Base-by-base conservation (phyloP, 768 basidiomycete genomes). In the Boletus pseudopeckii region DNA sequence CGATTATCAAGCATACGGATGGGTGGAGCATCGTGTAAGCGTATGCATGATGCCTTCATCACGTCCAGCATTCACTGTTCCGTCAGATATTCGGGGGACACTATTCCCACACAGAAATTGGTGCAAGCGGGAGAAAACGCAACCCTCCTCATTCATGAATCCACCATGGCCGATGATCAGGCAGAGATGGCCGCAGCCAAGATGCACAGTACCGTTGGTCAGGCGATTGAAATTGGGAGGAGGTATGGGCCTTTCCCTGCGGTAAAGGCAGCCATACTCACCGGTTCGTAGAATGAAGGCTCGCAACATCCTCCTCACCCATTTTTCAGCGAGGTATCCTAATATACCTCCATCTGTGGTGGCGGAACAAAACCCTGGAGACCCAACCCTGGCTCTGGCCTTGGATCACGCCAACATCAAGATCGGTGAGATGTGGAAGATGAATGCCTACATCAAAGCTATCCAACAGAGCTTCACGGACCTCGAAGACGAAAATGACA, bases 301-400 rank as follows among this genome's bases (percentile, higher is more conserved):
- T 1, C 74, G 83, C 49, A 85, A 92, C 57, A 78, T 92, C 39
- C 80, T 98, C n/a, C 80, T 98, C 20, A 98, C 93, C 0, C 95
- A 98, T 68, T 98, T 98, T 72, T 97, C 94, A 10, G 90, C 90
- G 38, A 85, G 94, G 28, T 95, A 96, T 70, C 92, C 95, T 17
- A 92, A 90, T 61, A 75, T 95, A 66, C 92, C 92, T 4, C 72
- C 79, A 5, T 70, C 77, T 11, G 64, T 72, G 14, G 57, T 53
- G 36, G 65, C 44, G 46, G 49, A 55, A 54, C 55, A 24, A 37
- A 51, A 42, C 48, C 50, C 51, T 38, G 66, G 53, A 40, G 72
- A 75, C 38, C 82, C 84, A 0, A 69, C 77, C 7, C 65, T 96
- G 7, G 88, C 84, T 1, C 74, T 92, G 24, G 92, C 92, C 4